Percentiles rank a stretch among this genome's conserved stretches.
phyloP scores from a whole-genome alignment of 176 grass and related monocot genomes.

The Pharus latifolius region DNA sequence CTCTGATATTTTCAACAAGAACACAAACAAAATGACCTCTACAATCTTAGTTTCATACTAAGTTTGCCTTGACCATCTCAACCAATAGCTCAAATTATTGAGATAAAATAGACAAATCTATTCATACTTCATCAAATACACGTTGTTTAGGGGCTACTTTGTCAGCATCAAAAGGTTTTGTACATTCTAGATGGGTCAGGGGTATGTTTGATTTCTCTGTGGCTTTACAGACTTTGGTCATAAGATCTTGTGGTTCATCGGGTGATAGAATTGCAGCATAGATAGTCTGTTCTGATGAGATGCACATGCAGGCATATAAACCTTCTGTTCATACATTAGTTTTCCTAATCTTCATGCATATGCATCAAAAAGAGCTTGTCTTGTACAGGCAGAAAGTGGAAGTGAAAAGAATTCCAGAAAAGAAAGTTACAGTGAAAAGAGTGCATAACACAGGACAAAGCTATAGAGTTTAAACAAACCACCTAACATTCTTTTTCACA shows the following conservation, averaged over 20 bases:
- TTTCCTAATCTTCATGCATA: slow-evolving; percentile 7
- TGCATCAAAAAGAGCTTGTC: not conserved
- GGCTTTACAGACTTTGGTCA: not conserved
- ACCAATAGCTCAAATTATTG: no score
- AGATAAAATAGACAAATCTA: no score
- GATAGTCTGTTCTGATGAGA: not conserved
- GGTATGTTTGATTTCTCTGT: not conserved
- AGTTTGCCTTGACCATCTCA: no score
- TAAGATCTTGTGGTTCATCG: not conserved
- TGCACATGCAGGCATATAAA: slow-evolving; percentile 16
- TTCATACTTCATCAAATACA: no score
- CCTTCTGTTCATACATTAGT: slow-evolving; percentile 2
- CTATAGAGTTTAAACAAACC: not conserved
- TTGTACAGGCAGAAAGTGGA: not conserved
- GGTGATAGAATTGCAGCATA: slow-evolving; percentile 4
- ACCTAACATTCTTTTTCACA: not conserved
- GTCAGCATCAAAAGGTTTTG: no score
- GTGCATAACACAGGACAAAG: slow-evolving; percentile 12
- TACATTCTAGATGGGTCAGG: not conserved
- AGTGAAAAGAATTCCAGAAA: not conserved
- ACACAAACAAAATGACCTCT: no score
- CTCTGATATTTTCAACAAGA: no score
- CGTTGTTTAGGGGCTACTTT: no score
- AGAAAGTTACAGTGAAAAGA: slow-evolving; percentile 10
- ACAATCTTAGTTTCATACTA: no score